Evolutionary conservation across 345 rosid species (phyloP), one percentile per base, ranked within the genome.

Genomic region (Salix arbutifolia): DNA sequence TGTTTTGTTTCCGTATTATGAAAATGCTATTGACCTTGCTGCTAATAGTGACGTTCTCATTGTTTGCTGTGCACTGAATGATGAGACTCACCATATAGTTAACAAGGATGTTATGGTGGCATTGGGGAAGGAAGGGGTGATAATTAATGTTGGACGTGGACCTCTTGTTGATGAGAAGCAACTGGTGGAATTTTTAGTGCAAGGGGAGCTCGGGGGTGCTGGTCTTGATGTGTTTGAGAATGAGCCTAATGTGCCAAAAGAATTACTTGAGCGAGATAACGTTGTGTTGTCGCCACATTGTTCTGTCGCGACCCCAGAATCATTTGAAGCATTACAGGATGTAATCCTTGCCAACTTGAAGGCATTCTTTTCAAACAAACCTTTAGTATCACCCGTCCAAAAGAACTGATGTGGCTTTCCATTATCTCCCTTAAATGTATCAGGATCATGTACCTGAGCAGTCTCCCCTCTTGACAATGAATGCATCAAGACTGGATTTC

Each of bases 171-270:
- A 78, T 44, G 76, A 78, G 76, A 28, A 78, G 67, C 48, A 78
- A 67, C 6, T 78, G 69, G 77, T 78, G 67, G 40, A 40, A 18
- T 67, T 73, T 33, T 19, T 78, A 31, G 61, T 66, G 68, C 40
- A 44, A 78, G 77, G 73, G 26, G 71, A 78, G 31, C 69, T 78
- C n/a, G 77, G 67, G 10, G 81, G 81, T 26, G 81, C 77, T 16
- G 81, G 81, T 56, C 76, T 78, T 12, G 81, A 78, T 67, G 81
- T 78, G 61, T 78, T 67, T 56, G 77, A 78, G 73, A 13, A 78
- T 33, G 81, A 78, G 56, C 81, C 81, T 48, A 19, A 40, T 28
- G 77, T 73, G 18, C 77, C 81, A 5, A 12, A 46, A 30, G 44
- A 40, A 16, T 61, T 78, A 11, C 56, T 35, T n/a, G 76, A 38